phyloP scores from a whole-genome alignment of 208 protist genomes.

The Trypanosoma cruzi region DNA sequence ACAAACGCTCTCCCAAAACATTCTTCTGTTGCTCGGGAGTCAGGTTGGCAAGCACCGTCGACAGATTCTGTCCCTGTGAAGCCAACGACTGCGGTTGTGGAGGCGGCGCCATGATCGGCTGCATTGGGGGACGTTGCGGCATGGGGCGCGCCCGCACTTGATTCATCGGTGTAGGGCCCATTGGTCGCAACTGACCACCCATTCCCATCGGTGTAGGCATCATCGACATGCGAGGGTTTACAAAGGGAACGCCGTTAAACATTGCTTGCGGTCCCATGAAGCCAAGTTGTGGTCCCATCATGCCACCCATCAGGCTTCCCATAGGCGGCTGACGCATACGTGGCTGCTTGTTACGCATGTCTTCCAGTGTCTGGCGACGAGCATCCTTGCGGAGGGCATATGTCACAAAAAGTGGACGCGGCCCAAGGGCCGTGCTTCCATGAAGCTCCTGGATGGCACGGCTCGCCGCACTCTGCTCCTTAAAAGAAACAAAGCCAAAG shows the following conservation, averaged over 20 bases:
- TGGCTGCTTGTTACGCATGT: slow-evolving; percentile 78
- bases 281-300: slow-evolving; percentile 51
- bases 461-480: slow-evolving; percentile 94
- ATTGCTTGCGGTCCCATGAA: slow-evolving; percentile 52
- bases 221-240: slow-evolving; percentile 78
- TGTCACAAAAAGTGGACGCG: slow-evolving; percentile 97
- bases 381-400: slow-evolving; percentile 97
- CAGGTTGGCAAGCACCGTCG: slow-evolving; percentile 66
- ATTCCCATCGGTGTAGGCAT: slow-evolving; percentile 57
- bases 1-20: slow-evolving; percentile 96
- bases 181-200: slow-evolving; percentile 72
- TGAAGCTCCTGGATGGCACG: slow-evolving; percentile 97
- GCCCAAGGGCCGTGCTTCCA: slow-evolving; percentile 94
- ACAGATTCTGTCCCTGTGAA: slow-evolving; percentile 66
- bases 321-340: slow-evolving; percentile 74
- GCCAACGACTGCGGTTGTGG: slow-evolving; percentile 40
- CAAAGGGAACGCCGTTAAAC: slow-evolving; percentile 78
- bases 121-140: slow-evolving; percentile 68
- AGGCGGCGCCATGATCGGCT: slow-evolving; percentile 52
- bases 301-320: slow-evolving; percentile 49
- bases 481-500: slow-evolving; percentile 99
- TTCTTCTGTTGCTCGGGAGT: slow-evolving; percentile 94
- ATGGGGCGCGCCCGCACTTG: slow-evolving; percentile 28
- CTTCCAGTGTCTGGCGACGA: slow-evolving; percentile 94
- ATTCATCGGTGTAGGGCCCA: slow-evolving; percentile 57